These are phyloP conservation scores for Russula abietina DNA, from an alignment of 768 basidiomycete species.

Conservation along the genomic window DNA sequence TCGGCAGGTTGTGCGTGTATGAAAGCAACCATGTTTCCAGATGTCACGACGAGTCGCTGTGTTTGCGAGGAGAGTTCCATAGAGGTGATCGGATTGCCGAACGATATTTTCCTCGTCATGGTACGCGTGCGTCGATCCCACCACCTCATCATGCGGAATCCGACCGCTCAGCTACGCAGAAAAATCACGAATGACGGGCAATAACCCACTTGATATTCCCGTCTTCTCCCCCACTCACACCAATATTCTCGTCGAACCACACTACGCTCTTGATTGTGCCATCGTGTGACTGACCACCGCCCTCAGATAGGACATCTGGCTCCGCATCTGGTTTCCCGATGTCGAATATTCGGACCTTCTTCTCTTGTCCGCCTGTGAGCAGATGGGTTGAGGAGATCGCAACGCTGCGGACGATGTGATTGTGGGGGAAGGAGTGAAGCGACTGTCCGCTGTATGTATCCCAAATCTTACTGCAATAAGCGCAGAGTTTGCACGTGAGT, in stretches of 20 bases:
- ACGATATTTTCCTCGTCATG: slow-evolving; percentile 61
- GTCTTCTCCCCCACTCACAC: slow-evolving; percentile 90
- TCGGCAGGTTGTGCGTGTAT: slow-evolving; percentile 58
- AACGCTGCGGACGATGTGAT: slow-evolving; percentile 96
- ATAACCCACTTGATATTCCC: slow-evolving; percentile 72
- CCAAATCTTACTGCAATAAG: slow-evolving; percentile 77
- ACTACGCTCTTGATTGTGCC: slow-evolving; percentile 90
- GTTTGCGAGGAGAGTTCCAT: slow-evolving; percentile 88
- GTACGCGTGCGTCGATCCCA: slow-evolving; percentile 87
- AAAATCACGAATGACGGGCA: background rate
- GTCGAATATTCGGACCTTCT: slow-evolving; percentile 95
- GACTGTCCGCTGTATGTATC: slow-evolving; percentile 85
- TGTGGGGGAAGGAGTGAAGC: slow-evolving; percentile 94
- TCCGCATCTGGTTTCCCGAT: slow-evolving; percentile 80
- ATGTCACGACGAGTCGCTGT: slow-evolving; percentile 80
- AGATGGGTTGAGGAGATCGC: slow-evolving; percentile 76
- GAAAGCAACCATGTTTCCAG: slow-evolving; percentile 89
- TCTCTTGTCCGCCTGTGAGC: slow-evolving; percentile 93
- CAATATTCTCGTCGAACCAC: slow-evolving; percentile 84
- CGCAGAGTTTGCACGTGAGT: slow-evolving; percentile 11
- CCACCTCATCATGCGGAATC: slow-evolving; percentile 54
- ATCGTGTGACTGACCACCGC: slow-evolving; percentile 62
- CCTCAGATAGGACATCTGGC: slow-evolving; percentile 68
- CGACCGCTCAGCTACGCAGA: background rate
- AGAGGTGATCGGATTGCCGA: slow-evolving; percentile 79